Percentiles rank a stretch among this genome's conserved stretches.
Conservation (phyloP, 805 yeast species). For the Candida boleticola region DNA sequence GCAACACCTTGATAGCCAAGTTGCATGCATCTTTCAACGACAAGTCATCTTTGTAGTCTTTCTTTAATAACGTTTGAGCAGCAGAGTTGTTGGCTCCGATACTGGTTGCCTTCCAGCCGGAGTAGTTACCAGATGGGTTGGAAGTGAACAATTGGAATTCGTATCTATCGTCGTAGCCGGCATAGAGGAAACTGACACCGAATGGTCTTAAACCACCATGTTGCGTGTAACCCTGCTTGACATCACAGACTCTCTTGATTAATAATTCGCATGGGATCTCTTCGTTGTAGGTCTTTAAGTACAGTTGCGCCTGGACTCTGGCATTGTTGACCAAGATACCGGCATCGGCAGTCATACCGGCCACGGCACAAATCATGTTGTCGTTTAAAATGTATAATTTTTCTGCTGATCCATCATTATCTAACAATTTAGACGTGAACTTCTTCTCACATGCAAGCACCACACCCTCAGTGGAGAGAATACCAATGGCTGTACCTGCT, state of each 20-base stretch:
- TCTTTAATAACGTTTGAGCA: slow-evolving; percentile 92
- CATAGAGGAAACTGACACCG: slow-evolving; percentile 94
- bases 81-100: slow-evolving; percentile 96
- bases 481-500: slow-evolving; percentile 82
- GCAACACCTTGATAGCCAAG: slow-evolving; percentile 84
- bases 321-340: slow-evolving; percentile 84
- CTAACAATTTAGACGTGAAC: slow-evolving; percentile 87
- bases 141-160: slow-evolving; percentile 92
- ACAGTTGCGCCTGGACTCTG: slow-evolving; percentile 79
- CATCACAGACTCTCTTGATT: slow-evolving; percentile 85
- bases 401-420: slow-evolving; percentile 91
- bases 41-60: slow-evolving; percentile 86
- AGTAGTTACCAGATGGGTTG: slow-evolving; percentile 95
- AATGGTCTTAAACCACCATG: slow-evolving; percentile 98
- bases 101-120: slow-evolving; percentile 98
- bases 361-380: slow-evolving; percentile 87
- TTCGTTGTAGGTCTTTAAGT: slow-evolving; percentile 83
- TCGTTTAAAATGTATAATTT: slow-evolving; percentile 85
- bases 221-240: slow-evolving; percentile 97
- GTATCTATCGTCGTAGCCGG: slow-evolving; percentile 88
- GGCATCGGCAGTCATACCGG: slow-evolving; percentile 98
- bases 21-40: slow-evolving; percentile 73
- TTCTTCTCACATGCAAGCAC: slow-evolving; percentile 96
- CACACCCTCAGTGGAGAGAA: slow-evolving; percentile 78
- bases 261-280: slow-evolving; percentile 91